Evolutionary conservation across 2,329 filamentous ascomycete species (phyloP).

Genomic region (Hirsutella rhossiliensis): DNA sequence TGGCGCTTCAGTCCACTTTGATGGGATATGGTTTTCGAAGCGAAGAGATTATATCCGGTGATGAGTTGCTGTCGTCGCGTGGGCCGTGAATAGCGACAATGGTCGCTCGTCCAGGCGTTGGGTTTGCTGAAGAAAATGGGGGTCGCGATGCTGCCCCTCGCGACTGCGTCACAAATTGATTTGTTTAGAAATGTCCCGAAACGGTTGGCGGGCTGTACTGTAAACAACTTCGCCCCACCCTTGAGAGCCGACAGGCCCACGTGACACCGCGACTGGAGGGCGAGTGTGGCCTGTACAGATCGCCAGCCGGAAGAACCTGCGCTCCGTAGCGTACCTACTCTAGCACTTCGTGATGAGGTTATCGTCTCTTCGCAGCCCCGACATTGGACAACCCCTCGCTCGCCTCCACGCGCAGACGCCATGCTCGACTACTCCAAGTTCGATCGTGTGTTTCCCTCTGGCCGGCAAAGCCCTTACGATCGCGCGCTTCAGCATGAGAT

Average conservation of each 20-base stretch:
- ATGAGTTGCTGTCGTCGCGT: neutral
- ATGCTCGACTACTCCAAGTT: conserved; percentile 59
- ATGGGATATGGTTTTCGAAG: neutral
- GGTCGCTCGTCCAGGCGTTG: neutral
- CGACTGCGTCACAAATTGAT: neutral
- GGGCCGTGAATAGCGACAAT: neutral
- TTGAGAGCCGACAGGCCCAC: neutral
- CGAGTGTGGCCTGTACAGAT: too few relatives aligned
- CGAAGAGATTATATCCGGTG: neutral
- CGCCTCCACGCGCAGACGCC: conserved; percentile 2
- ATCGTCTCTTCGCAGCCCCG: too few relatives aligned
- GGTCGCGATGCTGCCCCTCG: neutral
- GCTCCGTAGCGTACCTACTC: too few relatives aligned
- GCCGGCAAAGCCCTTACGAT: conserved; percentile 49
- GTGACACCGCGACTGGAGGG: too few relatives aligned
- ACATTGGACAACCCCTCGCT: too few relatives aligned
- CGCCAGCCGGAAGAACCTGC: too few relatives aligned
- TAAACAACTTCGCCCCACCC: conserved; percentile 22
- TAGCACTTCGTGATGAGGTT: too few relatives aligned
- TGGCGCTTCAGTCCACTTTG: conserved; percentile 6
- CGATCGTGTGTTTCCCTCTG: conserved; percentile 52
- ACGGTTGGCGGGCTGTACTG: conserved; percentile 22
- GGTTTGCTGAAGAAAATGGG: neutral
- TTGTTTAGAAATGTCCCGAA: conserved; percentile 16
- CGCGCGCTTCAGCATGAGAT: conserved; percentile 50